Conservation (phyloP, 805 yeast genomes). For the Yamadazyma phyllophila region DNA sequence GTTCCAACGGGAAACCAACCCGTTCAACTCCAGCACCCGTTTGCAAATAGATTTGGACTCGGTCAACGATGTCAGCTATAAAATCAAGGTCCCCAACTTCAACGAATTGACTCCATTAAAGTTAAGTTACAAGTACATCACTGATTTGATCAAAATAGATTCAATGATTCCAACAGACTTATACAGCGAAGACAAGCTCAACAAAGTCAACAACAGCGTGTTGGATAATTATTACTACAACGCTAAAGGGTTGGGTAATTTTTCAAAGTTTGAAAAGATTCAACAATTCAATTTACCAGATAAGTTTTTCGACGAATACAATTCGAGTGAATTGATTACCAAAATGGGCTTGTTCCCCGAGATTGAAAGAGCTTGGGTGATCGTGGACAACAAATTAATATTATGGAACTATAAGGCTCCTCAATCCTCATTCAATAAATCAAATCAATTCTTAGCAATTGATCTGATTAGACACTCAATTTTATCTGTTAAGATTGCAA, state of each 20-base stretch:
- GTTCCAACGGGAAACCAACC: conserved; percentile 28
- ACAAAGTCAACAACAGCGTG: conserved; percentile 35
- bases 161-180: conserved; percentile 55
- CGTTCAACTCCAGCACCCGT: conserved; percentile 5
- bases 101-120: conserved; percentile 52
- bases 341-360: conserved; percentile 84
- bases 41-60: conserved; percentile 22
- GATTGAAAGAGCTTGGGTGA: conserved; percentile 80
- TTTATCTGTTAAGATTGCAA: conserved; percentile 69
- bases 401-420: conserved; percentile 78
- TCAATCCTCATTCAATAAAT: conserved; percentile 43
- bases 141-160: conserved; percentile 56
- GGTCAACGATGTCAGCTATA: conserved; percentile 41
- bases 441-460: conserved; percentile 67
- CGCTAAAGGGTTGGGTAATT: conserved; percentile 45
- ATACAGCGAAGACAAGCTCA: conserved; percentile 57
- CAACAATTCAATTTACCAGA: conserved; percentile 76
- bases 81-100: conserved; percentile 47
- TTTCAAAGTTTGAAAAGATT: conserved; percentile 75
- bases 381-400: conserved; percentile 74
- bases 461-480: conserved; percentile 82
- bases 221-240: conserved; percentile 66
- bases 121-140: conserved; percentile 63
- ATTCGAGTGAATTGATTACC: conserved; percentile 61
- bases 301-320: conserved; percentile 69